phyloP scores from a whole-genome alignment of 768 basidiomycete genomes.

The Lactarius vividus region DNA sequence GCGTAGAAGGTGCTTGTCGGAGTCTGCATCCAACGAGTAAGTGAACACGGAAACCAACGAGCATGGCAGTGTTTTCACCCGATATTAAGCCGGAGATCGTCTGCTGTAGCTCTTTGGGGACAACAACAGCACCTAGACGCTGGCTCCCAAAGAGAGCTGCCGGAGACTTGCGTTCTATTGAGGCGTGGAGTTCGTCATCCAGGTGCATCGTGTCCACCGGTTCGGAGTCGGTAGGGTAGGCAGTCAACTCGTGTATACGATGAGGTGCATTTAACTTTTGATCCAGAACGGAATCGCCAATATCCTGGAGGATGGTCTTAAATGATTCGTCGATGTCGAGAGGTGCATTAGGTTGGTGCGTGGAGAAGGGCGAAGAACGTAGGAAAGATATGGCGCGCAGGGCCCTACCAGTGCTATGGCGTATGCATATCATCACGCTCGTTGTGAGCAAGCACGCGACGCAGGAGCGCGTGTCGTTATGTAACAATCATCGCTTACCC shows the following conservation, averaged over 20 bases:
- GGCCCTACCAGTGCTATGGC: slow-evolving; percentile 8
- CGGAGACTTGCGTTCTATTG: slow-evolving; percentile 62
- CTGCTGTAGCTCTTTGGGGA: slow-evolving; percentile 69
- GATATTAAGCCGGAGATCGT: slow-evolving; percentile 66
- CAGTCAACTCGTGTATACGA: slow-evolving; percentile 54
- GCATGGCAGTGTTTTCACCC: slow-evolving; percentile 40
- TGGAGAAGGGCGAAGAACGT: slow-evolving; percentile 31
- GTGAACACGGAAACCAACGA: not conserved
- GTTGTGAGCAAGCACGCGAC: not conserved
- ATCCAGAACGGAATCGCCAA: slow-evolving; percentile 57
- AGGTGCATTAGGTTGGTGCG: slow-evolving; percentile 54
- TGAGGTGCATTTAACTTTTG: slow-evolving; percentile 31
- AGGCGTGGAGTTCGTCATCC: slow-evolving; percentile 36
- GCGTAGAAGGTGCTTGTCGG: slow-evolving; percentile 61
- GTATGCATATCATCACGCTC: slow-evolving; percentile 20
- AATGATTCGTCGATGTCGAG: slow-evolving; percentile 66
- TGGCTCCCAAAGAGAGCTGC: slow-evolving; percentile 80
- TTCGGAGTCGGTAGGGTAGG: slow-evolving; percentile 38
- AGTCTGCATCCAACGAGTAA: slow-evolving; percentile 40
- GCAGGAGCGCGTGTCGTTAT: slow-evolving; percentile 12
- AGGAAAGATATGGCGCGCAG: slow-evolving; percentile 10
- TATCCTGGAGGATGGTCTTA: slow-evolving; percentile 58
- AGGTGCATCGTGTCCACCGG: slow-evolving; percentile 33
- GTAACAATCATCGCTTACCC: slow-evolving; percentile 7
- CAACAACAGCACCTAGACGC: slow-evolving; percentile 62